Evolutionary conservation across 805 yeast genomes (phyloP).

Genomic region (Starmerella ratchasimensis): DNA sequence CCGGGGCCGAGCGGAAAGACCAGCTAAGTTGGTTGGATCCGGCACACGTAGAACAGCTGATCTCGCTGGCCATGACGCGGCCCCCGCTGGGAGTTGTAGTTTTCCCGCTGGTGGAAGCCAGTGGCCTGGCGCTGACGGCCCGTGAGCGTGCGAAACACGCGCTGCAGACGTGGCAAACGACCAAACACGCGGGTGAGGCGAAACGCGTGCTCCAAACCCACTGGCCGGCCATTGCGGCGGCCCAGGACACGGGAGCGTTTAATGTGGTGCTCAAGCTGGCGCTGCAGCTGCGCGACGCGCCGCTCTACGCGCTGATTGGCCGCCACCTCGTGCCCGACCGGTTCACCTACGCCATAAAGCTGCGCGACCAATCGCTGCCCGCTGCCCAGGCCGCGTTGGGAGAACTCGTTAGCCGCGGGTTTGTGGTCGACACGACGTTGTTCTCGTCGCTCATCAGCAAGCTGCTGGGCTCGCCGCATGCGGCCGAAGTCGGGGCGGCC

Average conservation of each 20-base stretch:
- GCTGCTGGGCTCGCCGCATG: constrained; percentile 13
- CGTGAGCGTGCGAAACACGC: constrained; percentile 26
- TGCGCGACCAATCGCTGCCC: constrained; percentile 15
- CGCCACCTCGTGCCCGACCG: constrained; percentile 24
- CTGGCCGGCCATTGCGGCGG: constrained; percentile 11
- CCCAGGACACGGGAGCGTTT: constrained; percentile 18
- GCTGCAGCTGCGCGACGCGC: constrained; percentile 9
- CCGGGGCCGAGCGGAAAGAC: constrained; percentile 21
- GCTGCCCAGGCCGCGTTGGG: constrained; percentile 10
- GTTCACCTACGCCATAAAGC: constrained; percentile 21
- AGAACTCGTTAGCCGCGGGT: constrained; percentile 15
- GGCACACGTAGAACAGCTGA: constrained; percentile 25
- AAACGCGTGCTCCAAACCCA: too few relatives aligned
- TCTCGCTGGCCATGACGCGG: constrained; percentile 17
- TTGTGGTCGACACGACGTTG: constrained; percentile 21
- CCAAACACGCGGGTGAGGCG: too few relatives aligned
- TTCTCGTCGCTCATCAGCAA: constrained; percentile 19
- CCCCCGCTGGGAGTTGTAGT: constrained; percentile 15
- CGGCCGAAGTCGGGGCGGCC: constrained; percentile 21
- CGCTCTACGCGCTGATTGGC: too few relatives aligned
- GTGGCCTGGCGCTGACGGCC: constrained; percentile 24
- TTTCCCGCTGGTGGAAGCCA: constrained; percentile 20
- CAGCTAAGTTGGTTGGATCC: constrained; percentile 24
- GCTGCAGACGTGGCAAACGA: constrained; percentile 17
- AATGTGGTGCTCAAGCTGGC: constrained; percentile 26